A percentile compares a stretch with the other conserved stretches of the same genome.
Conservation (phyloP, 805 yeast genomes). For the Debaryomyces tyrocola region DNA sequence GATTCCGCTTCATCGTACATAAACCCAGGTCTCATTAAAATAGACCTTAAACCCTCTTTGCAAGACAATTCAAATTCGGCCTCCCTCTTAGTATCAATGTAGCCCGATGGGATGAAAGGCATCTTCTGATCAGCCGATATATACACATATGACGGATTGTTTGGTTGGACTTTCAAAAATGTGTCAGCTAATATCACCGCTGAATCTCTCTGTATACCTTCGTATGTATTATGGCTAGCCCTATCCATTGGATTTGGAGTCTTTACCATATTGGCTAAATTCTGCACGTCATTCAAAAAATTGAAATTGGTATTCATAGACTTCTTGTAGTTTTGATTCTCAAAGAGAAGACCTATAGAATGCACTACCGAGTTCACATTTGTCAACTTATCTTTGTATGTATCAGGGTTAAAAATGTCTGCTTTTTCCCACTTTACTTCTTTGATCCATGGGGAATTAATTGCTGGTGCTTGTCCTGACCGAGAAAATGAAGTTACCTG, state of each 20-base stretch:
- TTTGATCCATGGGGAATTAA: slow-evolving; percentile 51
- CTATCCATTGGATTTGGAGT: slow-evolving; percentile 67
- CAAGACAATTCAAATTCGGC: slow-evolving; percentile 65
- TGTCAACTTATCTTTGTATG: slow-evolving; percentile 49
- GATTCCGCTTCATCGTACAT: slow-evolving; percentile 60
- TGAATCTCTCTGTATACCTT: slow-evolving; percentile 65
- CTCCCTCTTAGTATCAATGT: slow-evolving; percentile 71
- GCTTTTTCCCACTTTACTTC: slow-evolving; percentile 68
- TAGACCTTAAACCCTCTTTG: slow-evolving; percentile 51
- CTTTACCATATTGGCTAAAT: slow-evolving; percentile 31
- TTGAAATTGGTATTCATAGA: slow-evolving; percentile 43
- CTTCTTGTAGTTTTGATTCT: slow-evolving; percentile 66
- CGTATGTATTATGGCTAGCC: slow-evolving; percentile 49
- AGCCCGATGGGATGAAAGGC: slow-evolving; percentile 68
- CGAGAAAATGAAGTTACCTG: slow-evolving; percentile 69
- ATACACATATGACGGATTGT: slow-evolving; percentile 55
- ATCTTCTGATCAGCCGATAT: slow-evolving; percentile 77
- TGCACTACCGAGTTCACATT: slow-evolving; percentile 73
- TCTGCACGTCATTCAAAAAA: slow-evolving; percentile 31
- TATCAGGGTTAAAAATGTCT: slow-evolving; percentile 63
- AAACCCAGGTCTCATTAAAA: slow-evolving; percentile 78
- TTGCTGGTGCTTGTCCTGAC: slow-evolving; percentile 49
- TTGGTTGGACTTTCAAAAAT: slow-evolving; percentile 33
- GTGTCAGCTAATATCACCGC: slow-evolving; percentile 65
- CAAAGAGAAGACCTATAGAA: slow-evolving; percentile 75